These are phyloP conservation scores for Iris macrosiphon DNA, from an alignment of 106 monocot species.

Conservation along the genomic window DNA sequence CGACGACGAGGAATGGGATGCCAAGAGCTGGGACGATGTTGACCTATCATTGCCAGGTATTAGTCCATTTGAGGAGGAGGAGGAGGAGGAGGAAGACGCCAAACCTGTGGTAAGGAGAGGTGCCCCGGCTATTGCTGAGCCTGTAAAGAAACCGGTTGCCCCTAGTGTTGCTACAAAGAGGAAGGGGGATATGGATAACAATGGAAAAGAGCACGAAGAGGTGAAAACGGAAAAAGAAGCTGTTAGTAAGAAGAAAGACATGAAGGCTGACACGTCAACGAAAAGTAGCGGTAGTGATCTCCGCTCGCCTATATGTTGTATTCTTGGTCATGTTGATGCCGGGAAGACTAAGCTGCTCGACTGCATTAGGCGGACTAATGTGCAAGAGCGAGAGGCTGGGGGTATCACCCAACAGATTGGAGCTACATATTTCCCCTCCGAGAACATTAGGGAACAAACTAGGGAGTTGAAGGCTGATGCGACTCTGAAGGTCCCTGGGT, in stretches of 20 bases:
- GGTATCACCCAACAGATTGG: constrained; percentile 99
- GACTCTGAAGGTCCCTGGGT: constrained; percentile 81
- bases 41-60: constrained; percentile 61
- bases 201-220: constrained; percentile 24
- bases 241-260: constrained; percentile 22
- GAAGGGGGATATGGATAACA: constrained; percentile 12
- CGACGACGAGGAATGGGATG: constrained; percentile 93
- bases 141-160: constrained; percentile 33
- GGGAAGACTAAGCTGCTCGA: constrained; percentile 98
- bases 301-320: constrained; percentile 95
- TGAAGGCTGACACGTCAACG: constrained; percentile 16
- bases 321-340: constrained; percentile 98
- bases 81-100: constrained; percentile 30
- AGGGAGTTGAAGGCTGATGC: constrained; percentile 93
- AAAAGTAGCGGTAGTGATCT: constrained; percentile 42
- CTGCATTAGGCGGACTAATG: constrained; percentile 88
- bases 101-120: constrained; percentile 27
- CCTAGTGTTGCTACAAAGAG: constrained; percentile 14
- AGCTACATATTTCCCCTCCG: constrained; percentile 93
- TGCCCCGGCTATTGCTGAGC: constrained; percentile 12
- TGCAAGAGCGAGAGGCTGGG: constrained; percentile 96
- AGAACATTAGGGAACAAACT: constrained; percentile 94
- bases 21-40: constrained; percentile 97
- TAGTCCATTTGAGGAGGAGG: constrained; percentile 80
- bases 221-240: constrained; percentile 26